phyloP scores from a whole-genome alignment of 2,329 filamentous ascomycete genomes.

The Bipolaris oryzae region DNA sequence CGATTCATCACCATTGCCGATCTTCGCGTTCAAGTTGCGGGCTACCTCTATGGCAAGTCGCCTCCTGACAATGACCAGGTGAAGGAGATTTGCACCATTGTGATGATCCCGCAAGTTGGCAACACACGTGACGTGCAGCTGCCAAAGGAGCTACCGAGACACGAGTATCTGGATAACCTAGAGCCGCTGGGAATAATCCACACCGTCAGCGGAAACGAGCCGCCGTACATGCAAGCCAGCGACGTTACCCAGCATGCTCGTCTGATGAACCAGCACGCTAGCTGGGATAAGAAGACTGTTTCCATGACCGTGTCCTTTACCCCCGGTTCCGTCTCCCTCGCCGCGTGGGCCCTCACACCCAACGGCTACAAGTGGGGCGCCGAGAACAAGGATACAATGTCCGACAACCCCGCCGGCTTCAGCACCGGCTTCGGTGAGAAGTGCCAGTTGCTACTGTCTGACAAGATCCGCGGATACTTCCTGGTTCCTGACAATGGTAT shows the following conservation, averaged over 20 bases:
- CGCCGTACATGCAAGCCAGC: slow-evolving; percentile 92
- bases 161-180: slow-evolving; percentile 83
- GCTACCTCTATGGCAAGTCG: slow-evolving; percentile 91
- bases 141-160: slow-evolving; percentile 86
- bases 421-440: slow-evolving; percentile 91
- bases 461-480: slow-evolving; percentile 95
- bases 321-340: slow-evolving; percentile 91
- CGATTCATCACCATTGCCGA: slow-evolving; percentile 98
- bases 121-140: slow-evolving; percentile 90
- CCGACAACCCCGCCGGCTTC: slow-evolving; percentile 94
- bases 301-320: slow-evolving; percentile 97
- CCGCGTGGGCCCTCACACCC: slow-evolving; percentile 91
- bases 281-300: slow-evolving; percentile 88
- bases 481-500: slow-evolving; percentile 85
- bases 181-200: slow-evolving; percentile 96
- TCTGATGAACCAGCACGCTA: slow-evolving; percentile 80
- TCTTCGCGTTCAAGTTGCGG: slow-evolving; percentile 93
- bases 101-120: slow-evolving; percentile 96
- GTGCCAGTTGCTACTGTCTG: slow-evolving; percentile 88
- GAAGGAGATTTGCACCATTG: slow-evolving; percentile 95
- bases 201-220: slow-evolving; percentile 91
- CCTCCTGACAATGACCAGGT: slow-evolving; percentile 94
- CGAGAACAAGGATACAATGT: slow-evolving; percentile 90
- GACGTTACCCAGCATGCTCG: slow-evolving; percentile 95
- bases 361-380: slow-evolving; percentile 95